Evolutionary conservation across 306 rosid species (phyloP), one percentile per base, ranked within the genome.

Genomic region (Oemleria cerasiformis): DNA sequence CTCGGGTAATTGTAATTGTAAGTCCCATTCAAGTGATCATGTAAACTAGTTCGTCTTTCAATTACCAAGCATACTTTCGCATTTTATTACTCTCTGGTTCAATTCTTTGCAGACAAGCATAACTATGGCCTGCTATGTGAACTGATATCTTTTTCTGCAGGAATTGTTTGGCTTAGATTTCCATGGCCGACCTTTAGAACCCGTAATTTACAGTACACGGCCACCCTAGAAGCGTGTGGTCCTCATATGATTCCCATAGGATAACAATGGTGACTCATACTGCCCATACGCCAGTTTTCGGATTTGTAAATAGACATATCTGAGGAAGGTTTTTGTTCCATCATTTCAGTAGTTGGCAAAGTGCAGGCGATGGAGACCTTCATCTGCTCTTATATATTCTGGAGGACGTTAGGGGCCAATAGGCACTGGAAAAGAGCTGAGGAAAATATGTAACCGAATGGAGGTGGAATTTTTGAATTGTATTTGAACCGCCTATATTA

Each of bases 1-100:
- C 83, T 81, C 80, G 13, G 82, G 86, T 81, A 84, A 82, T 79
- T 89, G 85, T 78, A 84, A 79, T 83, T 79, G 85, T 79, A 80
- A 86, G 75, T 82, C 72, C 63, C 72, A 66, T 81, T 75, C 17
- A n/a, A 69, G 64, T 25, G 40, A 69, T 82, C 82, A 77, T 68
- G 78, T 83, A 23, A 56, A 56, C 0, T 10, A 56, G 8, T 23
- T 71, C 78, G 59, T 73, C 81, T 58, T 76, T 73, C 71, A 72
- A 60, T 73, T 53, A 63, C 40, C 63, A 42, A 70, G 64, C 77
- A 69, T 74, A 1, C 42, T 43, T 53, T 1, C 64, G n/a, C 48
- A 63, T 75, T 21, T 21, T 43, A 9, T 57, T 8, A 12, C 30
- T 30, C 34, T 79, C 21, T 12, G 47, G 11, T 67, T 59, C n/a